phyloP scores from a whole-genome alignment of 306 rosid species.

The Lablab purpureus region DNA sequence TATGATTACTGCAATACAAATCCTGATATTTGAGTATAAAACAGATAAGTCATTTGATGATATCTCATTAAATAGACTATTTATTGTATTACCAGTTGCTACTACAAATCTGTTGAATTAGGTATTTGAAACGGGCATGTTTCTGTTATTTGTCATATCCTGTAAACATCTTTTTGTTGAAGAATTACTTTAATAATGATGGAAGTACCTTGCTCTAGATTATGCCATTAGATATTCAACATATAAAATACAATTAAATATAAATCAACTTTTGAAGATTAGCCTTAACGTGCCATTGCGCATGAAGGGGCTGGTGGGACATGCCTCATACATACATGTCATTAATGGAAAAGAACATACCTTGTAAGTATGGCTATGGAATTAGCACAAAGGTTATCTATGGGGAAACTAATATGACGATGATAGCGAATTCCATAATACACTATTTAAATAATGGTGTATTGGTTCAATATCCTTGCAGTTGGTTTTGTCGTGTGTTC shows the following conservation, averaged over 20 bases:
- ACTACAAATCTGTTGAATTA: constrained; percentile 20
- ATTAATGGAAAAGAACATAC: background rate
- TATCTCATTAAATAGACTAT: constrained; percentile 32
- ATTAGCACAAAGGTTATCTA: background rate
- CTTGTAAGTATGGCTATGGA: background rate
- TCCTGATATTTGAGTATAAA: constrained; percentile 31
- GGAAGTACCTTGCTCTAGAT: background rate
- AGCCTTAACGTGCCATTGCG: background rate
- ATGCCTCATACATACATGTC: background rate
- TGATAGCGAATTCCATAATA: background rate
- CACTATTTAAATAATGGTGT: background rate
- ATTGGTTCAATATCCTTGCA: background rate
- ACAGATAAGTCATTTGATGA: background rate
- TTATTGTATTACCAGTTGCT: constrained; percentile 11
- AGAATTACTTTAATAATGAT: constrained; percentile 10
- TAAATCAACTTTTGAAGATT: background rate
- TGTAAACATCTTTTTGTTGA: background rate
- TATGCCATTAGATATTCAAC: background rate
- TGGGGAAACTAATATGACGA: background rate
- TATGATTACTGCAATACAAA: constrained; percentile 20
- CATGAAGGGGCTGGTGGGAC: background rate
- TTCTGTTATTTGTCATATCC: background rate
- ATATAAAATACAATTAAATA: background rate
- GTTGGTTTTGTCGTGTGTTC: background rate
- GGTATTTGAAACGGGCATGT: background rate